Evolutionary conservation across 164 flowering plant genomes (phyloP), one percentile per base, ranked within the genome.

Genomic region (Vitis amurensis): DNA sequence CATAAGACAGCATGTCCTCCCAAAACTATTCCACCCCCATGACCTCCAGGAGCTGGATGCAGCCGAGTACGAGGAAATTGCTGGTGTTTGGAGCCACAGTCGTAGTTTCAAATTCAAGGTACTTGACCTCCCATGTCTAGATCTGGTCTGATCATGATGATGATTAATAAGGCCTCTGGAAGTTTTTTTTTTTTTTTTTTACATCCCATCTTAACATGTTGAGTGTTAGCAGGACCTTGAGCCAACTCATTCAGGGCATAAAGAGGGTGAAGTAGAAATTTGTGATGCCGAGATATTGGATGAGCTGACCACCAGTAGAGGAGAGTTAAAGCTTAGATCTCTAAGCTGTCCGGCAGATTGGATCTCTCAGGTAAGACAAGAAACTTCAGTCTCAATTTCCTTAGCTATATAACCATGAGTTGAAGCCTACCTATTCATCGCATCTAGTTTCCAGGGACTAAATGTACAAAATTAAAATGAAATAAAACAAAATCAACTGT

Each of bases 31-130:
- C 27, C 79, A 76, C 6, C 61, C 74, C 1, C 47, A 69, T 2
- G 57, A 79, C 62, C 83, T 83, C 58, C 76, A 71, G 6, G 81
- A 79, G 50, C 59, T 83, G 15, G 87, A 83, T 75, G 84, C 86
- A n/a, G 79, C 81, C 52, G 87, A 83, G 67, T 83, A 81, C 59
- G 87, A 83, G 53, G 87, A 83, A 76, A 50, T 79, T n/a, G 67
- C 66, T n/a, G 79, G 78, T 51, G 55, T 27, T 4, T 29, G 19
- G 66, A 68, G 7, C 30, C n/a, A 29, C 23, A 23, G 19, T 47
- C 56, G 15, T 11, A 52, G 60, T 6, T 27, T 68, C 12, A 44
- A 69, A 68, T 30, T 76, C 30, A 52, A 29, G 76, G 84, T 66
- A 66, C 27, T 44, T 27, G 7, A 57, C 31, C 17, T 13, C 13